A percentile compares a stretch with the other conserved stretches of the same genome.
phyloP scores from a whole-genome alignment of 208 protist genomes.

The Acanthamoeba royreba region DNA sequence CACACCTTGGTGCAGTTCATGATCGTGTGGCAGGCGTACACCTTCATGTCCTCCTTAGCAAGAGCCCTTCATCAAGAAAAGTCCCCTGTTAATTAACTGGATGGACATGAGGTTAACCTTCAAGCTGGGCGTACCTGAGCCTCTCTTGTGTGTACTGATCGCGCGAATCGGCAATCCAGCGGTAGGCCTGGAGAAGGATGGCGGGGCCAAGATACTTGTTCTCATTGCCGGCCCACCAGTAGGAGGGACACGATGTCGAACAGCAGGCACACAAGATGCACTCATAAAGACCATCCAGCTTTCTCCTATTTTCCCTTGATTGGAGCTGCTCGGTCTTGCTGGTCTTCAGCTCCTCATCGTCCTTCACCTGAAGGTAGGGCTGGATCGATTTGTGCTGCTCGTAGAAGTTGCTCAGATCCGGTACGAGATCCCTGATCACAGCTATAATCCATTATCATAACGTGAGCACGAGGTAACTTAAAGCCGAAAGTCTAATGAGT shows the following conservation, averaged over 20 bases:
- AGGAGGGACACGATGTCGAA: slow-evolving; percentile 84
- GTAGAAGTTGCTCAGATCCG: slow-evolving; percentile 86
- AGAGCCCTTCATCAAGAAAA: not conserved
- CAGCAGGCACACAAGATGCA: slow-evolving; percentile 90
- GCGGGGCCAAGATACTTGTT: slow-evolving; percentile 83
- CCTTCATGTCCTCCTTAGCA: slow-evolving; percentile 49
- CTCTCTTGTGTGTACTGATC: slow-evolving; percentile 64
- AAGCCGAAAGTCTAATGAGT: not conserved
- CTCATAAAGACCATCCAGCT: slow-evolving; percentile 84
- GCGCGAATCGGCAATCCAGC: slow-evolving; percentile 84
- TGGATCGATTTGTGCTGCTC: slow-evolving; percentile 81
- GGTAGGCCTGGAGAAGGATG: slow-evolving; percentile 81
- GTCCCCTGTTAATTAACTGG: not conserved
- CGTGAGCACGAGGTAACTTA: slow-evolving; percentile 42
- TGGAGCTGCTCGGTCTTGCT: slow-evolving; percentile 67
- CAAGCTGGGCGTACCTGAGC: not conserved
- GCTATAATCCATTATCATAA: not conserved
- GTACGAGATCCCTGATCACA: slow-evolving; percentile 83
- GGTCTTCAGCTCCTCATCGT: not conserved
- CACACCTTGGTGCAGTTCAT: slow-evolving; percentile 87
- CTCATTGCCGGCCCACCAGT: slow-evolving; percentile 86
- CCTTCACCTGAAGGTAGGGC: slow-evolving; percentile 74
- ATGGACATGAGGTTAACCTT: not conserved
- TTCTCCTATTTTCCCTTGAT: slow-evolving; percentile 68
- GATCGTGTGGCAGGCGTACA: slow-evolving; percentile 87